Percentiles rank a stretch among this genome's conserved stretches.
Conservation (phyloP, 2,329 filamentous ascomycete species). For the Colletotrichum phormii region DNA sequence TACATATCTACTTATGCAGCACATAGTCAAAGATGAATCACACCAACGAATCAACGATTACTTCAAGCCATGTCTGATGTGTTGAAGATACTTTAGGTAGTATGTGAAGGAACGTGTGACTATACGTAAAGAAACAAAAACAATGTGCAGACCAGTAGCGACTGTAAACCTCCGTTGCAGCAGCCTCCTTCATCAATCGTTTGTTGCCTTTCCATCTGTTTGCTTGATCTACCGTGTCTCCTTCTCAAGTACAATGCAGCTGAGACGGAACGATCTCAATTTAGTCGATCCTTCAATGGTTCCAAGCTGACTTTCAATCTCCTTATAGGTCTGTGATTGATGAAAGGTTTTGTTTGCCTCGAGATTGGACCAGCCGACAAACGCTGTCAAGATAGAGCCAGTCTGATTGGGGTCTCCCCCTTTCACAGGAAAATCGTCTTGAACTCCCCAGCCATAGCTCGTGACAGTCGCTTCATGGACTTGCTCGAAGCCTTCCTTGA, state of each 20-base stretch:
- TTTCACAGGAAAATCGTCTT: constrained; percentile 17
- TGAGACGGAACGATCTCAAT: not conserved
- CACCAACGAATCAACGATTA: too few relatives aligned
- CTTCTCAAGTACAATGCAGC: not conserved
- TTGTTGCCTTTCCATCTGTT: not conserved
- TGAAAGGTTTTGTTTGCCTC: not conserved
- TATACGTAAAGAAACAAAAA: not conserved
- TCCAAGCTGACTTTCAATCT: not conserved
- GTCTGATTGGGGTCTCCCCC: not conserved
- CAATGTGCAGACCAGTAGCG: not conserved
- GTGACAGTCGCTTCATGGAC: not conserved
- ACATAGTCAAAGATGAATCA: not conserved
- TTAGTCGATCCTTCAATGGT: not conserved
- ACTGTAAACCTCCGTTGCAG: not conserved
- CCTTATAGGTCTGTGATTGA: not conserved
- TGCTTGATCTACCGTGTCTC: not conserved
- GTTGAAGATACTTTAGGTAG: too few relatives aligned
- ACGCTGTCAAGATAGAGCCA: not conserved
- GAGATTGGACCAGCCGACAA: constrained; percentile 7
- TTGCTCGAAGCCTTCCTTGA: constrained; percentile 18
- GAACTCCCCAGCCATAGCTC: constrained; percentile 12
- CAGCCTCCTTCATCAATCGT: not conserved
- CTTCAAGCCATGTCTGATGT: too few relatives aligned
- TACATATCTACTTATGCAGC: not conserved
- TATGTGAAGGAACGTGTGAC: not conserved